Conservation (phyloP, 1,284 basidiomycete species). For the Mrakiaceae sp. region DNA sequence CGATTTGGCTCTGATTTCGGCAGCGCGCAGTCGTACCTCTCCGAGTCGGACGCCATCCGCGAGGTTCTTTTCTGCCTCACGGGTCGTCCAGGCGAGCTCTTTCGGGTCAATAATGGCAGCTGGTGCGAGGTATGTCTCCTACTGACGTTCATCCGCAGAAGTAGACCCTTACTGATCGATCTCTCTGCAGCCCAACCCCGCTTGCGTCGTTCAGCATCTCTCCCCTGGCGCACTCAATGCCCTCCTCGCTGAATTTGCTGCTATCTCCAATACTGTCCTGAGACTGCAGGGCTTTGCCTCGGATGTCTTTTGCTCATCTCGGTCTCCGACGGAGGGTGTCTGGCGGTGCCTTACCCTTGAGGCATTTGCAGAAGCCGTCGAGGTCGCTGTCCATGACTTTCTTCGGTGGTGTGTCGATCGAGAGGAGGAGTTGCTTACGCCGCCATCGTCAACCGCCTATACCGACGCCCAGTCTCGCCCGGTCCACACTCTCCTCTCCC, state of each 20-base stretch:
- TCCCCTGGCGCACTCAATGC: constrained; percentile 52
- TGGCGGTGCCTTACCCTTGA: constrained; percentile 51
- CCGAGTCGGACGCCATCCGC: constrained; percentile 11
- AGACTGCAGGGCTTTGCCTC: constrained; percentile 50
- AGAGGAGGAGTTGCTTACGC: constrained; percentile 53
- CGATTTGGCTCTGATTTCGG: background rate
- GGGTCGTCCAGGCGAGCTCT: constrained; percentile 26
- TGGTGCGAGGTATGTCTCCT: too few species aligned
- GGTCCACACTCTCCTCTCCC: constrained; percentile 54
- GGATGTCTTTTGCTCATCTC: constrained; percentile 16
- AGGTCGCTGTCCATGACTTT: constrained; percentile 46
- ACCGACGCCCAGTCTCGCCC: constrained; percentile 32
- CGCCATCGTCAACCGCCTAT: constrained; percentile 28
- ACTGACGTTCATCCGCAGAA: too few species aligned
- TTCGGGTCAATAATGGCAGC: constrained; percentile 15
- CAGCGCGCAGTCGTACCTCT: background rate
- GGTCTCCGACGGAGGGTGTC: constrained; percentile 18
- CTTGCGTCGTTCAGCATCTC: constrained; percentile 38
- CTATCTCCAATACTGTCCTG: constrained; percentile 47
- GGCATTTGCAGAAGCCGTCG: constrained; percentile 66
- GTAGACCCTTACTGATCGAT: too few species aligned
- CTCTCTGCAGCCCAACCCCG: too few species aligned
- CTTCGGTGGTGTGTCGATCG: constrained; percentile 56
- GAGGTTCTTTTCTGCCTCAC: constrained; percentile 29
- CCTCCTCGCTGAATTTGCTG: constrained; percentile 47